Conservation (phyloP, 495 filamentous ascomycete genomes). For the Penicillium maclennaniae region DNA sequence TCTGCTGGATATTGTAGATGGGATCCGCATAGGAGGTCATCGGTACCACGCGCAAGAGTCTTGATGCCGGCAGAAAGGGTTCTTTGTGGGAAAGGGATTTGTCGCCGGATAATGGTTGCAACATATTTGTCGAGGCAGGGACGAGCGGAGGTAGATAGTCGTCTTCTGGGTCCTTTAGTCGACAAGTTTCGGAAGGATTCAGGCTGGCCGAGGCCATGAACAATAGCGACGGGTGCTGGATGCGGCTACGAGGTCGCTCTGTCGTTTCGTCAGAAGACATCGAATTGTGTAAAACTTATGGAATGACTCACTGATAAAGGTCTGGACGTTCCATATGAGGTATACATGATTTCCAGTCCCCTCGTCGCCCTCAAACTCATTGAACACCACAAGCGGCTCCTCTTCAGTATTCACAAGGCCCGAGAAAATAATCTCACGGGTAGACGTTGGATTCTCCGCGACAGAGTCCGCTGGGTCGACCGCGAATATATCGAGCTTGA, state of each 20-base stretch:
- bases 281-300: background rate
- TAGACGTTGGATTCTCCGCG: constrained; percentile 43
- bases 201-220: constrained; percentile 72
- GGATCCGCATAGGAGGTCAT: constrained; percentile 54
- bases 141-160: constrained; percentile 74
- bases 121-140: constrained; percentile 73
- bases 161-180: constrained; percentile 48
- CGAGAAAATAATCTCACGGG: constrained; percentile 63
- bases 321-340: constrained; percentile 75
- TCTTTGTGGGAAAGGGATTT: constrained; percentile 59
- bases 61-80: constrained; percentile 73
- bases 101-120: constrained; percentile 72
- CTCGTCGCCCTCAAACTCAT: constrained; percentile 50
- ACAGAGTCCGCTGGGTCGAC: constrained; percentile 53
- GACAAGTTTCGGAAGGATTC: constrained; percentile 51
- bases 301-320: constrained; percentile 57
- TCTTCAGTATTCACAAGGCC: constrained; percentile 55
- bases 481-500: constrained; percentile 70
- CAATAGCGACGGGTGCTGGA: constrained; percentile 72
- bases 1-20: constrained; percentile 60
- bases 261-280: constrained; percentile 13
- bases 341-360: constrained; percentile 58
- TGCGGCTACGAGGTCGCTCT: constrained; percentile 69
- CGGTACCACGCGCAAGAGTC: constrained; percentile 74
- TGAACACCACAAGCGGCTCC: constrained; percentile 59